Evolutionary conservation across 495 filamentous ascomycete species (phyloP).

Genomic region (Polyplosphaeria fusca): DNA sequence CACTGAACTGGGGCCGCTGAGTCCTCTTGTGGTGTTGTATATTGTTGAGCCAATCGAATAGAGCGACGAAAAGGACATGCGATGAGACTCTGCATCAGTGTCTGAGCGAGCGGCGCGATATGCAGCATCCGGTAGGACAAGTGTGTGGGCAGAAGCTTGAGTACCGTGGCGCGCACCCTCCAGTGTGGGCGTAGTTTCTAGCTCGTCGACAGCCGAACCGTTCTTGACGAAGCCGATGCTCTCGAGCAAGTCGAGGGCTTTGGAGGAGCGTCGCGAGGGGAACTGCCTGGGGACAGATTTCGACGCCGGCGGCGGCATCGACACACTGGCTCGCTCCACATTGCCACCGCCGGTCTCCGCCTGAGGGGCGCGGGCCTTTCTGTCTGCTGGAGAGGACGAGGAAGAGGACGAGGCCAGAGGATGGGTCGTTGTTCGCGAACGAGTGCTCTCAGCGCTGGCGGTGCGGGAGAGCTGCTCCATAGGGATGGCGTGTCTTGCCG

Average conservation of each 20-base stretch:
- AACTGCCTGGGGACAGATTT: conserved; percentile 32
- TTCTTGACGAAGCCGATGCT: background rate
- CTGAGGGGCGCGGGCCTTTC: conserved; percentile 55
- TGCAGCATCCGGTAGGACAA: conserved; percentile 47
- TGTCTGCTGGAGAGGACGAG: conserved; percentile 40
- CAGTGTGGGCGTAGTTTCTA: conserved; percentile 29
- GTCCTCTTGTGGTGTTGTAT: conserved; percentile 30
- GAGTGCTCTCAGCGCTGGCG: conserved; percentile 38
- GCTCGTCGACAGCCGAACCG: conserved; percentile 29
- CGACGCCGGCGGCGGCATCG: conserved; percentile 55
- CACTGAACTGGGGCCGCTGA: conserved; percentile 45
- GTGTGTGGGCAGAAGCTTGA: conserved; percentile 17
- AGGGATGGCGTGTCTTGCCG: background rate
- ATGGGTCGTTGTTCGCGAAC: conserved; percentile 14
- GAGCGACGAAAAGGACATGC: conserved; percentile 63
- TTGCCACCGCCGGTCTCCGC: conserved; percentile 48
- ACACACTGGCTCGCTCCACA: conserved; percentile 56
- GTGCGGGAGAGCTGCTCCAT: conserved; percentile 42
- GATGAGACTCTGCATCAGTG: conserved; percentile 51
- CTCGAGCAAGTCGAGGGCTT: conserved; percentile 29
- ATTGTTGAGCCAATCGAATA: conserved; percentile 61
- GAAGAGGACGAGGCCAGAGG: conserved; percentile 29
- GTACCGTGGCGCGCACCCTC: conserved; percentile 10
- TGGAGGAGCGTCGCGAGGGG: conserved; percentile 25
- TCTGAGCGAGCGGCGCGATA: conserved; percentile 17